Base-by-base conservation (phyloP, 306 rosid species). In the Fragaria vesca region DNA sequence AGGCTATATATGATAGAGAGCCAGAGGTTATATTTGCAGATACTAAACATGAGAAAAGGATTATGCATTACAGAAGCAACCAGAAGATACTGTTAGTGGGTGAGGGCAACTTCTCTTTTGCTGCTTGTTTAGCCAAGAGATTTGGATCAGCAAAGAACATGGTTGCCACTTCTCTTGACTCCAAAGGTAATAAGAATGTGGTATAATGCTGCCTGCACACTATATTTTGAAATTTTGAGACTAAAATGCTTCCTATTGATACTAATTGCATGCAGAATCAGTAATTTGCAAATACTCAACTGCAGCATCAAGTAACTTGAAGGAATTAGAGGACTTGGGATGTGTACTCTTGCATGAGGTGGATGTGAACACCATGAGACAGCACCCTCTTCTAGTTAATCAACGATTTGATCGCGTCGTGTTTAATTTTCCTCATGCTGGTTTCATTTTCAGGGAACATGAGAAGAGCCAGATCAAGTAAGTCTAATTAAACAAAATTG, bases 381-480 rank as follows among this genome's bases (percentile, higher is more conserved):
- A 54, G 20, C 80, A 81, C 34, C 54, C 51, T 5, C 50, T 0
- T 75, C 73, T 86, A 15, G 4, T 1, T 0, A 0, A 2, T 28
- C 1, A 9, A 3, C 15, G 0, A 0, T 85, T 84, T 32, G 76
- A 85, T 28, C 75, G 80, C 0, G 20, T 83, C 1, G 58, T 86
- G 30, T 89, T 76, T 46, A 84, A 83, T 58, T 89, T 86, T 36
- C 90, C 90, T 18, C 89, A 82, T 58, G 84, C 89, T 9, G 70
- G 46, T 0, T 65, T 65, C 26, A 6, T 30, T 62, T 15, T 12
- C 4, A 62, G 0, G 42, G 68, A 62, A 62, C 2, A 0, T 6
- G 1, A 62, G 10, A 13, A 13, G 36, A 12, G 8, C 18, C 67
- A 62, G 17, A 62, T 62, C 67, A 12, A 28, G 67, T 62, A 28